These are phyloP conservation scores for Aegilops sharonensis DNA, from an alignment of 176 grass and related monocot species.

Conservation along the genomic window DNA sequence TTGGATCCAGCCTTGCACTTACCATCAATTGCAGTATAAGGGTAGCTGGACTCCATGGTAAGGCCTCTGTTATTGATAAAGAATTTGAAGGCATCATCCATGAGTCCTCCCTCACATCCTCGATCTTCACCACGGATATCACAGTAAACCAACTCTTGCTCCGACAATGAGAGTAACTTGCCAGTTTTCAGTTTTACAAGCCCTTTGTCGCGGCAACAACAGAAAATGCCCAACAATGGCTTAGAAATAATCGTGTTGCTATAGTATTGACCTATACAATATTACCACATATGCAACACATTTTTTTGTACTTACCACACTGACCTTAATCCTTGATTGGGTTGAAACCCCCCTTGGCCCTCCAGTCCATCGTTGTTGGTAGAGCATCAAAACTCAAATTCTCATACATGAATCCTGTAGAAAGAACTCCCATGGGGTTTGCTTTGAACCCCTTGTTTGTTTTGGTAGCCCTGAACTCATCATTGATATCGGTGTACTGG, in stretches of 20 bases:
- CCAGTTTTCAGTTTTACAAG: conserved; percentile 37
- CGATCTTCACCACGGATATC: conserved; percentile 34
- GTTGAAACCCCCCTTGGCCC: conserved; percentile 4
- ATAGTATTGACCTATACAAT: too few species aligned
- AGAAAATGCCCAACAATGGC: conserved; percentile 49
- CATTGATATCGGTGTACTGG: neutral
- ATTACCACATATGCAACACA: too few species aligned
- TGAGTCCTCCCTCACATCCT: conserved; percentile 40
- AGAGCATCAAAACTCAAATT: neutral
- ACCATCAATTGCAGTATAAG: conserved; percentile 20
- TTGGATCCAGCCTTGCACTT: conserved; percentile 26
- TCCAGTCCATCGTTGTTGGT: neutral
- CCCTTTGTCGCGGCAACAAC: conserved; percentile 36
- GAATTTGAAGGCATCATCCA: conserved; percentile 51
- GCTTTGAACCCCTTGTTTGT: neutral
- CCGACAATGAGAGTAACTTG: conserved; percentile 37
- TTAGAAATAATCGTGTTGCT: neutral
- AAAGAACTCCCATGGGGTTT: neutral
- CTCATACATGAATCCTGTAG: neutral
- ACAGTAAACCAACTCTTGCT: conserved; percentile 54
- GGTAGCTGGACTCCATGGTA: conserved; percentile 22
- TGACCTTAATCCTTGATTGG: conserved; percentile 24
- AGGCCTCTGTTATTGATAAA: conserved; percentile 5
- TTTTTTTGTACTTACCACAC: neutral
- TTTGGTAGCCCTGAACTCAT: neutral